These are phyloP conservation scores for Passiflora organensis DNA, from an alignment of 345 rosid genomes.

Conservation along the genomic window DNA sequence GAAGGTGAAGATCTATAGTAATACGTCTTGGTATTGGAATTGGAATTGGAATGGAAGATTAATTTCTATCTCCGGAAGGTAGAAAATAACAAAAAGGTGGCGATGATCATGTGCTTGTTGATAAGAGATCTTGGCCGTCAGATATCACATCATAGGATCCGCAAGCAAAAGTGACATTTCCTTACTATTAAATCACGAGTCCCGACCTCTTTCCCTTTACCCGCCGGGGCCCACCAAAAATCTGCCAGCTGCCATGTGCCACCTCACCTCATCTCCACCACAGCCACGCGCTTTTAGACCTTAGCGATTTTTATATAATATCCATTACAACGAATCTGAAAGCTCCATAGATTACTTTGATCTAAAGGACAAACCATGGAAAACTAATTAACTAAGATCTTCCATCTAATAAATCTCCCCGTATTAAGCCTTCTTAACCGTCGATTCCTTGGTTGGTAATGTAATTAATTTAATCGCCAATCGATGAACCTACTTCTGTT, in stretches of 20 bases:
- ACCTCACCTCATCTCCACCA: slow-evolving; percentile 16
- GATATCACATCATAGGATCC: slow-evolving; percentile 25
- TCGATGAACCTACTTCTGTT: no score
- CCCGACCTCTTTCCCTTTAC: not conserved
- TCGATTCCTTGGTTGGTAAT: not conserved
- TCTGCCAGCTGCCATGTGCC: slow-evolving; percentile 28
- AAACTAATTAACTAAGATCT: not conserved
- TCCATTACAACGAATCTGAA: no score
- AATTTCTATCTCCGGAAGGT: no score
- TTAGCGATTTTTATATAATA: no score
- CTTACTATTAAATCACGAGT: slow-evolving; percentile 20
- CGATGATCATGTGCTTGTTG: not conserved
- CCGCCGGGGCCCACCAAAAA: slow-evolving; percentile 18
- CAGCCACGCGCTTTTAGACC: slow-evolving; percentile 13
- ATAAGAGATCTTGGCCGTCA: not conserved
- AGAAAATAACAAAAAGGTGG: not conserved
- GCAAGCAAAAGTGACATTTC: not conserved
- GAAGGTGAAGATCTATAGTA: no score
- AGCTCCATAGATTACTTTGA: no score
- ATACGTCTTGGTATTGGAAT: no score
- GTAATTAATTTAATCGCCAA: no score
- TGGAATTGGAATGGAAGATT: no score
- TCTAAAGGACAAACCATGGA: no score
- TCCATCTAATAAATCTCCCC: not conserved
- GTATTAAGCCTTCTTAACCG: not conserved